Percentiles rank a stretch among this genome's conserved stretches.
These are phyloP conservation scores for Paracamarosporium sp. DNA, from an alignment of 2,329 filamentous ascomycete genomes.

Conservation along the genomic window DNA sequence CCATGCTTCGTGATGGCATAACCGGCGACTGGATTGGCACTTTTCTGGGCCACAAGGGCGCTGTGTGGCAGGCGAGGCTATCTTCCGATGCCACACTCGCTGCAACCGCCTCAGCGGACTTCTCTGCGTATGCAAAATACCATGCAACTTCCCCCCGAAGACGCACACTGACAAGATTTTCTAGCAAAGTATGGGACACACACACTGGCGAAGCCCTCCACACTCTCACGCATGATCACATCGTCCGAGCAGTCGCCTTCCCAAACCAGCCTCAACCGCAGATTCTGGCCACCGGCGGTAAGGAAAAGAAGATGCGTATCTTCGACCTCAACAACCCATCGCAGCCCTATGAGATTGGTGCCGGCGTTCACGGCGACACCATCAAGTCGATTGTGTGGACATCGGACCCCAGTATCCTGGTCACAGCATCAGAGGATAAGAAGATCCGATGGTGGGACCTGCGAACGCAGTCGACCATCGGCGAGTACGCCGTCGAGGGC, in stretches of 20 bases:
- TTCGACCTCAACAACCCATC: constrained; percentile 77
- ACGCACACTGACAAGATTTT: constrained; percentile 35
- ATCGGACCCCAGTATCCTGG: constrained; percentile 82
- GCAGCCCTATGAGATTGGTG: constrained; percentile 81
- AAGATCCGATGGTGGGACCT: constrained; percentile 95
- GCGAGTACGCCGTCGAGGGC: constrained; percentile 79
- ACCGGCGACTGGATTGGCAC: constrained; percentile 86
- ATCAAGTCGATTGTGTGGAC: constrained; percentile 99
- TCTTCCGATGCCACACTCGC: constrained; percentile 87
- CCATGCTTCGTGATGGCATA: constrained; percentile 95
- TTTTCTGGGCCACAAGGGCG: constrained; percentile 97
- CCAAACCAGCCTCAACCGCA: constrained; percentile 74
- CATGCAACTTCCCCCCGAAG: neutral
- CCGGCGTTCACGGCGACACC: constrained; percentile 80
- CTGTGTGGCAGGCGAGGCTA: constrained; percentile 93
- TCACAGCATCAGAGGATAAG: constrained; percentile 90
- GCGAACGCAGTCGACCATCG: constrained; percentile 74
- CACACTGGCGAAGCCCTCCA: constrained; percentile 89
- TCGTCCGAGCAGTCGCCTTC: constrained; percentile 92
- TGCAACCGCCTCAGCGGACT: constrained; percentile 94
- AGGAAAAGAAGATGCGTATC: constrained; percentile 95
- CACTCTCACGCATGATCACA: constrained; percentile 90
- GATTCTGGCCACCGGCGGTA: constrained; percentile 87
- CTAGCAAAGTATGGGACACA: constrained; percentile 94
- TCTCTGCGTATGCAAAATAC: constrained; percentile 82